Conservation (phyloP, 164 flowering plant genomes). For the Cinnamomum micranthum region DNA sequence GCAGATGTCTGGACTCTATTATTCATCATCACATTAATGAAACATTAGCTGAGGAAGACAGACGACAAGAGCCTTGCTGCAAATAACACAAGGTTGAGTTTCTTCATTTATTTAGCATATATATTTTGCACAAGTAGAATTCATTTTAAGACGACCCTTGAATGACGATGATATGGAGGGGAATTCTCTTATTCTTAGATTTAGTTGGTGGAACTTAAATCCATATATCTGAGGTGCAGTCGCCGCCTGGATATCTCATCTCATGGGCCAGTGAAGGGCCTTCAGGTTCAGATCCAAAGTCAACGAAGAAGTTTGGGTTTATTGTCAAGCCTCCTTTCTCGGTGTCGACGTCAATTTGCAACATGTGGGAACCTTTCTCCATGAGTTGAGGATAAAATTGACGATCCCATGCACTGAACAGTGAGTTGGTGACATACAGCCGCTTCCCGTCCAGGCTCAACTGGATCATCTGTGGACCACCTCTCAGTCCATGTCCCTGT, state of each 20-base stretch:
- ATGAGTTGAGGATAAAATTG: slow-evolving; percentile 85
- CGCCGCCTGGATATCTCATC: slow-evolving; percentile 99
- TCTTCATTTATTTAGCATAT: too few relatives aligned
- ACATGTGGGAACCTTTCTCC: slow-evolving; percentile 86
- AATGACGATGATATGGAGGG: too few relatives aligned
- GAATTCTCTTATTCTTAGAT: too few relatives aligned
- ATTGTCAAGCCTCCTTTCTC: slow-evolving; percentile 78
- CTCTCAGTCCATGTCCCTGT: slow-evolving; percentile 77
- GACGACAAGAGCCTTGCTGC: too few relatives aligned
- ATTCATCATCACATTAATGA: too few relatives aligned
- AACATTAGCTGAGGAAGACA: too few relatives aligned
- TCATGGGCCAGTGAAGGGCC: slow-evolving; percentile 98
- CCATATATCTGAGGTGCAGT: slow-evolving; percentile 99
- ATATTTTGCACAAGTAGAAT: too few relatives aligned
- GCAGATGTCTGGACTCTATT: too few relatives aligned
- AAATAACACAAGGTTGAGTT: too few relatives aligned
- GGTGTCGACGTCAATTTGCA: slow-evolving; percentile 80
- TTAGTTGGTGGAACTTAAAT: slow-evolving; percentile 21
- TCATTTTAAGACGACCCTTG: too few relatives aligned
- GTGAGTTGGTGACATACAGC: slow-evolving; percentile 87
- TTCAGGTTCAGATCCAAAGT: slow-evolving; percentile 84
- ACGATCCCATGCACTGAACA: slow-evolving; percentile 89
- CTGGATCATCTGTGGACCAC: slow-evolving; percentile 99
- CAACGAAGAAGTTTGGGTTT: slow-evolving; percentile 82
- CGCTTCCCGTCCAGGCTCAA: slow-evolving; percentile 93